phyloP scores from a whole-genome alignment of 2,329 filamentous ascomycete genomes.

The Arthrobotrys megalospora region DNA sequence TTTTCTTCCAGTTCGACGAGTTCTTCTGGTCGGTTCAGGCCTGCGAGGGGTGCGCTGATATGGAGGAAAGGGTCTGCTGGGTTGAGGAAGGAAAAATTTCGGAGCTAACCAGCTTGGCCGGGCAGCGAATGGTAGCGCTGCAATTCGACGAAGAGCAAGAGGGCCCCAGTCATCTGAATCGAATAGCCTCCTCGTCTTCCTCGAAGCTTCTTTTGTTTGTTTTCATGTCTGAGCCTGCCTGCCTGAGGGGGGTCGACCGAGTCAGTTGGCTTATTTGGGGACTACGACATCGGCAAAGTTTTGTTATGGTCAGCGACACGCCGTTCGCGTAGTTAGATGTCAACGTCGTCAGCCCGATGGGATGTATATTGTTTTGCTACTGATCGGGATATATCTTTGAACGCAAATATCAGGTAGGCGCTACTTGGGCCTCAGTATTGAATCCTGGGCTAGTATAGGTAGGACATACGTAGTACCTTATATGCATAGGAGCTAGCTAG shows the following conservation, averaged over 20 bases:
- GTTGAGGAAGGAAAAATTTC: conserved; percentile 48
- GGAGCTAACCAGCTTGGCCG: conserved; percentile 54
- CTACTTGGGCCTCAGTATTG: not conserved
- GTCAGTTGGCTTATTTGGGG: conserved; percentile 13
- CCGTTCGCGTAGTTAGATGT: conserved; percentile 4
- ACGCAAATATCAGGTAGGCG: not conserved
- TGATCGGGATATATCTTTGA: conserved; percentile 7
- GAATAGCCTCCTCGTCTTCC: conserved; percentile 27
- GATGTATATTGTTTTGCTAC: conserved; percentile 5
- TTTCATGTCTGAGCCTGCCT: not conserved
- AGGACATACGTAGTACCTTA: not conserved
- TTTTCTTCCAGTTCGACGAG: conserved; percentile 15
- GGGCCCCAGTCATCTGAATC: conserved; percentile 47
- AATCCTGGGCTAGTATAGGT: conserved; percentile 10
- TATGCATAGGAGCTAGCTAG: not conserved
- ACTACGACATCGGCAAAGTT: conserved; percentile 1
- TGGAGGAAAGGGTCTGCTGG: conserved; percentile 42
- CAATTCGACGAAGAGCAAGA: conserved; percentile 35
- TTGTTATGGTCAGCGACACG: conserved; percentile 19
- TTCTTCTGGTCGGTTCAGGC: not conserved
- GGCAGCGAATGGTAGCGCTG: conserved; percentile 49
- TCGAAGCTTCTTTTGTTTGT: not conserved
- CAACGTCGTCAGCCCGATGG: not conserved
- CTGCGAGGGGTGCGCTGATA: conserved; percentile 32
- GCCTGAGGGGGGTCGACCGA: conserved; percentile 24